Conservation (phyloP, 352 stramenopile genomes). For the Pythium dissotocum region DNA sequence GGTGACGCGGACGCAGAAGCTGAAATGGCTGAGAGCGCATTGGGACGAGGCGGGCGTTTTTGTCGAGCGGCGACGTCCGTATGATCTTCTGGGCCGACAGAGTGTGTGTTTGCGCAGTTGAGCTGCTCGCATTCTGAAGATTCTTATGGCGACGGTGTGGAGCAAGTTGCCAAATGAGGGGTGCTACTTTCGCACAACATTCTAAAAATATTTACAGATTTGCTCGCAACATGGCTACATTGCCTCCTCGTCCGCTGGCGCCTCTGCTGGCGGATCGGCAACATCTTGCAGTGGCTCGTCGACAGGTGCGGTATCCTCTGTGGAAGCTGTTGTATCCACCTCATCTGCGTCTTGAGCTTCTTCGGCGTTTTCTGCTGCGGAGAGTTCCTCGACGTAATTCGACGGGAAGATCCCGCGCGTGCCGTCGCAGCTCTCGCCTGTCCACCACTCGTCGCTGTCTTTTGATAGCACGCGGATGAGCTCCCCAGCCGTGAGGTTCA, state of each 20-base stretch:
- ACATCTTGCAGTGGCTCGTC: background rate
- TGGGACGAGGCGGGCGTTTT: background rate
- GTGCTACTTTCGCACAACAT: constrained; percentile 20
- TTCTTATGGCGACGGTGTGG: constrained; percentile 10
- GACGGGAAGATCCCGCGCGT: constrained; percentile 58
- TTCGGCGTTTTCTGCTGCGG: background rate
- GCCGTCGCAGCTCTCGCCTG: constrained; percentile 62
- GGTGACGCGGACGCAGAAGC: constrained; percentile 11
- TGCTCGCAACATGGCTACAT: constrained; percentile 28
- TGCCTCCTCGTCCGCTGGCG: background rate
- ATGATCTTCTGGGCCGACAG: background rate
- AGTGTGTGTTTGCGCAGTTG: constrained; percentile 33
- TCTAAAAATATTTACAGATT: constrained; percentile 23
- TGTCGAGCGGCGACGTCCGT: no score
- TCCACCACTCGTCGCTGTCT: constrained; percentile 55
- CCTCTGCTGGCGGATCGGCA: background rate
- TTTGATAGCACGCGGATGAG: constrained; percentile 58
- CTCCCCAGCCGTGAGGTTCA: constrained; percentile 50
- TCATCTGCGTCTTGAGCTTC: background rate
- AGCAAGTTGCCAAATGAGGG: background rate
- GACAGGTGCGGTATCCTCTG: background rate
- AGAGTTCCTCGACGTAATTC: constrained; percentile 41
- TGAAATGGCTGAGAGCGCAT: constrained; percentile 11
- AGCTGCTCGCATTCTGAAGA: constrained; percentile 10
- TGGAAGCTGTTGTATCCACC: background rate